Evolutionary conservation across 306 rosid genomes (phyloP), one percentile per base, ranked within the genome.

Genomic region (Rosa rugosa): DNA sequence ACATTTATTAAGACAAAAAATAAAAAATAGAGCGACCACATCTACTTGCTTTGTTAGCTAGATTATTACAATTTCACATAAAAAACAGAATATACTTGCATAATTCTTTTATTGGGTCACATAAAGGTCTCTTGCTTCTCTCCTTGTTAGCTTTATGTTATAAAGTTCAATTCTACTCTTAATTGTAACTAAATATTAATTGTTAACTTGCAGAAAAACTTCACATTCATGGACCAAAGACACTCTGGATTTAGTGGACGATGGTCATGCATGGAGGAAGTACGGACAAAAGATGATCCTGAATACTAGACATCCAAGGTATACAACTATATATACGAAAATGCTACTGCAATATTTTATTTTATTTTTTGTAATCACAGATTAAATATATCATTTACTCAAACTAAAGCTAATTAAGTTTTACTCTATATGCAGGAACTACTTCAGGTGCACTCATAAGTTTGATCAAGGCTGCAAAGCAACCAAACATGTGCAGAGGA

Each of bases 401-500:
- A 5, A 63, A 14, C 11, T 12, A 14, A 63, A 11, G n/a, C 41
- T 62, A 2, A 62, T 63, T 4, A 14, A 16, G 69, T 5, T 63
- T 13, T 31, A 5, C 69, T 63, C n/a, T 16, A 2, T 14, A 0
- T 79, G 62, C 87, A 90, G 97, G 85, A 84, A 75, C 81, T 94
- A 94, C 79, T 94, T 51, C 22, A 85, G 97, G 64, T 94, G 98
- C 84, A 90, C 93, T 17, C 94, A 90, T 81, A 94, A 89, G 81
- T 57, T 5, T 72, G 97, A 92, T 1, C 96, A 94, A 31, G 63
- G 70, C 14, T 94, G 98, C 72, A 75, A 22, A 74, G 98, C 98
- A 70, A 90, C 80, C 36, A 94, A 92, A 75, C 97, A 92, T 4
- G 93, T 94, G 6, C 97, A 94, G 60, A 75, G 18, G 84, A 69